A percentile compares a stretch with the other conserved stretches of the same genome.
Evolutionary conservation across 139 green algal genomes (phyloP).

Genomic region (Chlorella sp.): DNA sequence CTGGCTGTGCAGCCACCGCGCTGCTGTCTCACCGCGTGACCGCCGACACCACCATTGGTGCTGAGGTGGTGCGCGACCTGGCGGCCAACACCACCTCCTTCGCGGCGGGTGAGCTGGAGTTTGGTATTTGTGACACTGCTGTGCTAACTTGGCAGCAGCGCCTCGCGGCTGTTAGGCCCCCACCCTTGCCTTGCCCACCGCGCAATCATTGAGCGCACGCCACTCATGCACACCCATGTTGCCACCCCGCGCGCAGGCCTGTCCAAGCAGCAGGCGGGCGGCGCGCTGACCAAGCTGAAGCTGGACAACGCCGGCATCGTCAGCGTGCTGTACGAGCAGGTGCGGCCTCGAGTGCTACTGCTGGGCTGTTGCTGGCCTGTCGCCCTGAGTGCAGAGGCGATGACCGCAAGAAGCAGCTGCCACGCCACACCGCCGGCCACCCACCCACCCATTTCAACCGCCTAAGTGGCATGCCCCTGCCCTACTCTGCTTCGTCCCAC

Average conservation of each 20-base stretch:
- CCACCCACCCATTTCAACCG: too few relatives aligned
- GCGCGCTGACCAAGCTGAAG: slow-evolving; percentile 56
- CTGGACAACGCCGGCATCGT: slow-evolving; percentile 59
- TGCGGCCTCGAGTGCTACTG: too few relatives aligned
- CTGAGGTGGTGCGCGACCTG: slow-evolving; percentile 51
- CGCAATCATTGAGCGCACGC: not conserved
- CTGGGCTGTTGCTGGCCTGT: too few relatives aligned
- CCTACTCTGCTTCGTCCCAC: too few relatives aligned
- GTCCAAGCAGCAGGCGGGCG: slow-evolving; percentile 35
- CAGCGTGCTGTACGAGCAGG: slow-evolving; percentile 48
- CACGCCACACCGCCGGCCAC: too few relatives aligned
- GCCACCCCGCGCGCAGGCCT: slow-evolving; percentile 29
- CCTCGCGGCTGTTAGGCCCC: too few relatives aligned
- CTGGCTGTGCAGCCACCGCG: slow-evolving; percentile 17
- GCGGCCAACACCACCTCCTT: slow-evolving; percentile 22
- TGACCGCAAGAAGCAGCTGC: too few relatives aligned
- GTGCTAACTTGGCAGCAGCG: too few relatives aligned
- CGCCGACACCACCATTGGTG: slow-evolving; percentile 45
- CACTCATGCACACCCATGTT: too few relatives aligned
- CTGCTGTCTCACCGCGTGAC: slow-evolving; percentile 51
- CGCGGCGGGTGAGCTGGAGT: slow-evolving; percentile 22
- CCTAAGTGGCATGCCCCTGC: too few relatives aligned
- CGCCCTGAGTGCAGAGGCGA: too few relatives aligned
- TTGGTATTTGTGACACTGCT: too few relatives aligned
- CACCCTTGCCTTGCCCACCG: not conserved